Evolutionary conservation across 1,284 basidiomycete genomes (phyloP), one percentile per base, ranked within the genome.

Genomic region (Boletellus deceptivus): DNA sequence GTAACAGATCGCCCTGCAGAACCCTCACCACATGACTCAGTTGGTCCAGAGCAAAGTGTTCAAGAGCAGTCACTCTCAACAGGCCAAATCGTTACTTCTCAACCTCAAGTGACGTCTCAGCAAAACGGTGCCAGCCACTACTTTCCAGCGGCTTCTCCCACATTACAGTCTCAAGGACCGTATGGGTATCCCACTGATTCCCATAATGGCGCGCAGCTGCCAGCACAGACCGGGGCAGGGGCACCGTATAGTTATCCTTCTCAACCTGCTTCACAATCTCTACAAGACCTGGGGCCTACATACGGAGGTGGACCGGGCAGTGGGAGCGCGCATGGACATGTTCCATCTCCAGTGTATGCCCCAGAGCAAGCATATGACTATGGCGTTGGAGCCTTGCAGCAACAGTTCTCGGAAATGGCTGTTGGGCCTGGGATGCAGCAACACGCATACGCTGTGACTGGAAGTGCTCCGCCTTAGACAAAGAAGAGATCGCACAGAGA

Each of bases 1-100:
- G 73, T 90, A 43, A 85, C 77, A 54, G 80, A 79, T 29, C 41
- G 40, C 16, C 20, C 54, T 11, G 43, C 47, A 17, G 52, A 56
- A 13, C 36, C 39, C 27, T 38, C 53, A 6, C 51, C 38, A 7
- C 56, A 57, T 29, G 48, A 25, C 17, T 25, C 47, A 27, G 22
- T 31, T 27, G 46, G 40, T n/a, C 44, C 42, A 41, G 59, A 55
- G 18, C 55, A 54, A 38, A 46, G 40, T 14, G 20, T 10, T 18
- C 63, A 54, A 41, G 53, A 48, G 5, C 59, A 66, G 46, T 57
- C 57, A 16, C 33, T 41, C 29, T 55, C 53, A 2, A 57, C 57
- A 13, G 49, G 39, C 14, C 64, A 67, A 41, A 17, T 49, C 22
- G 8, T 37, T 5, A 11, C 10, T 31, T 35, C 54, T 33, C 57